A percentile compares a stretch with the other conserved stretches of the same genome.
These are phyloP conservation scores for Tuber brumale DNA, from an alignment of 495 filamentous ascomycete species.

Conservation along the genomic window DNA sequence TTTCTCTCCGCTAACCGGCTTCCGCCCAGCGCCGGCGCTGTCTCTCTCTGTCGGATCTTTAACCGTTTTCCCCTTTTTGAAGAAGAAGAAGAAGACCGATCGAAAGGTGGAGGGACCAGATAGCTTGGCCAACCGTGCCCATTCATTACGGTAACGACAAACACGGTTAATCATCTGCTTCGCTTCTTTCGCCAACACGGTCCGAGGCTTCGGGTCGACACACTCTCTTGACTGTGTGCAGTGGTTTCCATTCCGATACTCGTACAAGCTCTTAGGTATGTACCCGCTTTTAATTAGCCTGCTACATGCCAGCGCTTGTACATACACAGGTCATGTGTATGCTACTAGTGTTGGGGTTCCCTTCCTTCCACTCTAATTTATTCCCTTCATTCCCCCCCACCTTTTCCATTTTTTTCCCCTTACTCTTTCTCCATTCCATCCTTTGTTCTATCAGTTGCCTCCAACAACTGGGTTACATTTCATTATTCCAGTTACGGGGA, in stretches of 20 bases:
- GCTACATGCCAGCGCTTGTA: background rate
- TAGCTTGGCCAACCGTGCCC: background rate
- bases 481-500: background rate
- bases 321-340: background rate
- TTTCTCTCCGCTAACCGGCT: constrained; percentile 8
- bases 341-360: background rate
- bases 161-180: background rate
- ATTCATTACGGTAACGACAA: background rate
- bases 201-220: background rate
- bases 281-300: background rate
- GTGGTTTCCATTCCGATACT: background rate
- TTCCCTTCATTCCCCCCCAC: background rate
- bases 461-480: background rate
- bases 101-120: background rate
- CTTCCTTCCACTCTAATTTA: background rate
- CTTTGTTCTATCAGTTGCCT: background rate
- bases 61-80: background rate
- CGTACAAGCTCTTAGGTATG: background rate
- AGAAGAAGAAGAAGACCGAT: background rate
- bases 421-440: background rate
- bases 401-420: background rate
- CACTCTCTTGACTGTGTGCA: background rate
- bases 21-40: constrained; percentile 36
- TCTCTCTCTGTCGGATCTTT: constrained; percentile 28
- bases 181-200: background rate